Percentiles rank a stretch among this genome's conserved stretches.
Evolutionary conservation across 352 stramenopile species (phyloP).

Genomic region (Phytophthora sojae): DNA sequence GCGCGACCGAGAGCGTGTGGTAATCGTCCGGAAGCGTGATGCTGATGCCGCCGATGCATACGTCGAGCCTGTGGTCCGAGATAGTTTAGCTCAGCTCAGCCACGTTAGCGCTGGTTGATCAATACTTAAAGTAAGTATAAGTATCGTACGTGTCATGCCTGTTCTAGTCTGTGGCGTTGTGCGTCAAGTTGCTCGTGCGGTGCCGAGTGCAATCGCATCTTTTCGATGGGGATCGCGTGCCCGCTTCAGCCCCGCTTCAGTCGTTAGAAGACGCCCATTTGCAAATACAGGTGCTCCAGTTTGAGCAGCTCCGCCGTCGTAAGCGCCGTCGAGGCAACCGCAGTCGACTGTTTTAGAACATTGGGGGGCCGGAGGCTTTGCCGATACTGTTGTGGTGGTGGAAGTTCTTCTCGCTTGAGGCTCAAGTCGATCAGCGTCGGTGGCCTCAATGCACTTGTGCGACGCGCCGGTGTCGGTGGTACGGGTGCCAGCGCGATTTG

Average conservation of each 20-base stretch:
- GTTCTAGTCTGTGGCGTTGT: not conserved
- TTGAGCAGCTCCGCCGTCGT: no score
- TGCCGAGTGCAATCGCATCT: not conserved
- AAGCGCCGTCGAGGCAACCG: not conserved
- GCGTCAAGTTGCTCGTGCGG: not conserved
- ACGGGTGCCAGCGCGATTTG: conserved; percentile 29
- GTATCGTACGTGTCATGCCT: not conserved
- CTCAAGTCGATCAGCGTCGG: conserved; percentile 5
- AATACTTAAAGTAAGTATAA: conserved; percentile 2
- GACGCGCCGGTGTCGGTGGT: conserved; percentile 28
- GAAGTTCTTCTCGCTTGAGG: not conserved
- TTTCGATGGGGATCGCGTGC: not conserved
- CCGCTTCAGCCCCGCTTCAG: not conserved
- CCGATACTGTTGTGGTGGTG: not conserved
- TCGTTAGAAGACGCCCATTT: no score
- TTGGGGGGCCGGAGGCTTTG: no score
- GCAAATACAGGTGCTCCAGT: no score
- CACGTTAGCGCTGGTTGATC: not conserved
- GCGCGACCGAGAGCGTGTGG: conserved; percentile 27
- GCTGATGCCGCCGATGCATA: not conserved
- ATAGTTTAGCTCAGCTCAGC: not conserved
- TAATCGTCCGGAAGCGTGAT: not conserved
- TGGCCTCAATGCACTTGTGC: not conserved
- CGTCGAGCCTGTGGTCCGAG: not conserved
- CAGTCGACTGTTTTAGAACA: not conserved